Conservation (phyloP, 2,329 filamentous ascomycete genomes). For the Paecilomyces formosus region DNA sequence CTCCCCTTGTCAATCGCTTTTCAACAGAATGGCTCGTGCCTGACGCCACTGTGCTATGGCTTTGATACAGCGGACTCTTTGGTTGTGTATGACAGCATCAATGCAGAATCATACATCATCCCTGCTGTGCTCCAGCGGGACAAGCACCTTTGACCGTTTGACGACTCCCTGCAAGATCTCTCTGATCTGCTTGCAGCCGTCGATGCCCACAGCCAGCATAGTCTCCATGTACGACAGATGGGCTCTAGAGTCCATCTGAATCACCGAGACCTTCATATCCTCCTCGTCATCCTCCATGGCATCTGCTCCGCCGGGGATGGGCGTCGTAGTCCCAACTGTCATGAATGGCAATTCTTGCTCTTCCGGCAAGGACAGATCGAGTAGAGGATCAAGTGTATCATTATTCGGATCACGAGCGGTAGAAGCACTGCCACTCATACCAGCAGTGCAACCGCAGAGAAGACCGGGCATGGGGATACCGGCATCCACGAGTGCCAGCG, state of each 20-base stretch:
- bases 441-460: constrained; percentile 79
- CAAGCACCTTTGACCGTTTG: constrained; percentile 38
- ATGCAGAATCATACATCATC: constrained; percentile 1
- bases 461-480: constrained; percentile 95
- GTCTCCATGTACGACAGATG: constrained; percentile 73
- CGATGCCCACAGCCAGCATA: constrained; percentile 86
- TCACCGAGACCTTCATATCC: constrained; percentile 58
- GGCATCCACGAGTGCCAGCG: constrained; percentile 85
- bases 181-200: constrained; percentile 82
- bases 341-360: constrained; percentile 76
- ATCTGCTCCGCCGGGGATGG: constrained; percentile 45
- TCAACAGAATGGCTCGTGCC: not conserved
- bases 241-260: constrained; percentile 84
- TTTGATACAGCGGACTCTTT: not conserved
- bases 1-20: not conserved
- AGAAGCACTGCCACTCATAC: constrained; percentile 48
- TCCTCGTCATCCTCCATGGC: constrained; percentile 41
- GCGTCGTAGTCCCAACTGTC: constrained; percentile 64
- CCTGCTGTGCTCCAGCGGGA: not conserved
- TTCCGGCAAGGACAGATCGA: constrained; percentile 38
- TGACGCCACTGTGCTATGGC: not conserved
- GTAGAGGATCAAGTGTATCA: constrained; percentile 36
- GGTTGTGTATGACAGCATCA: not conserved
- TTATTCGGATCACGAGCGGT: constrained; percentile 31
- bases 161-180: constrained; percentile 75